phyloP scores from a whole-genome alignment of 306 rosid species.

The Glycine tomentella region DNA sequence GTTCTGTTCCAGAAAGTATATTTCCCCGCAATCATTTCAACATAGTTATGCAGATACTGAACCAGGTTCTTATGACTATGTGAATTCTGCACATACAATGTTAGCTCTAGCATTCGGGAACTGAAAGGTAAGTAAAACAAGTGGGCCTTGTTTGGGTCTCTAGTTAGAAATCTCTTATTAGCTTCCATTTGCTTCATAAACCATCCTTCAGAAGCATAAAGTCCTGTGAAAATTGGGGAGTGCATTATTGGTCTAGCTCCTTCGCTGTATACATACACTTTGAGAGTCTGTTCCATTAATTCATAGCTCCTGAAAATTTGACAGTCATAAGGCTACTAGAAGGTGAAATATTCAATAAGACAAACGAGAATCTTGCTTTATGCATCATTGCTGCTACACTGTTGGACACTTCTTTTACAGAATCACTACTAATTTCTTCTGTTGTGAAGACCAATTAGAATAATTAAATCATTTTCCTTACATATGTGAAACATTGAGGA shows the following conservation, averaged over 20 bases:
- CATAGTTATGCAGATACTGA: constrained; percentile 65
- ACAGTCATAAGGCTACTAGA: constrained; percentile 13
- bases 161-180: constrained; percentile 65
- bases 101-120: constrained; percentile 71
- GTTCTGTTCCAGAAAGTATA: constrained; percentile 91
- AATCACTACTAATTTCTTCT: constrained; percentile 11
- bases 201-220: constrained; percentile 99
- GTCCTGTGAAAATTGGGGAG: constrained; percentile 68
- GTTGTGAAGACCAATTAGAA: neutral
- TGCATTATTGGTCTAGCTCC: constrained; percentile 81
- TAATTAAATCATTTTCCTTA: neutral
- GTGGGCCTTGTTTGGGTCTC: constrained; percentile 71
- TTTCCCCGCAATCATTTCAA: constrained; percentile 57
- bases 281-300: constrained; percentile 81
- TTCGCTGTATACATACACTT: constrained; percentile 77
- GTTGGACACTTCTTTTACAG: neutral
- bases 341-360: constrained; percentile 27
- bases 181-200: constrained; percentile 81
- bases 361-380: constrained; percentile 24
- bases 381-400: neutral
- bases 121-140: constrained; percentile 91
- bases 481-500: neutral
- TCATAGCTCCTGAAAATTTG: constrained; percentile 82
- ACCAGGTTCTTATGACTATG: constrained; percentile 67
- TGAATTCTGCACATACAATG: constrained; percentile 65